Evolutionary conservation across 495 filamentous ascomycete genomes (phyloP).

Genomic region (Thermothielavioides terrestris): DNA sequence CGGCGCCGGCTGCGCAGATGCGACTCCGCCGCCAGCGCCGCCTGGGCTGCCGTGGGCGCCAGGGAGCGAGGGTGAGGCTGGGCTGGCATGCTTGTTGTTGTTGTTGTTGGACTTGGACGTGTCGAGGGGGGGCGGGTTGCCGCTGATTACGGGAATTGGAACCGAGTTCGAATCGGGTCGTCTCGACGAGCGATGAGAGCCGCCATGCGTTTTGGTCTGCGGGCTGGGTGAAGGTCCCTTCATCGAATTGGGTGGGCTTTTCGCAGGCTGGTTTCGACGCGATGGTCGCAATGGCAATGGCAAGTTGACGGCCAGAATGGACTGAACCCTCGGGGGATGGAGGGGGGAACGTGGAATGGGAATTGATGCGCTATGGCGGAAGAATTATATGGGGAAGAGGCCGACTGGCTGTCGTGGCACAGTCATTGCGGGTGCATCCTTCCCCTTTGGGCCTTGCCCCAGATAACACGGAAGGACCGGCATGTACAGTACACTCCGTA

Average conservation of each 20-base stretch:
- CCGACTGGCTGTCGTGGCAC: background rate
- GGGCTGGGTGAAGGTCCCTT: slow-evolving; percentile 9
- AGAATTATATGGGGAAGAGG: background rate
- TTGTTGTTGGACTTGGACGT: background rate
- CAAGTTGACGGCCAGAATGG: background rate
- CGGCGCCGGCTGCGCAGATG: background rate
- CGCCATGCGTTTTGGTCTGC: slow-evolving; percentile 9
- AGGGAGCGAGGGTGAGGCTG: background rate
- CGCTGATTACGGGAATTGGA: background rate
- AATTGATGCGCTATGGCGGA: background rate
- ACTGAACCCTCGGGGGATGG: background rate
- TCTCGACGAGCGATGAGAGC: slow-evolving; percentile 5
- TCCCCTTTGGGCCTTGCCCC: background rate
- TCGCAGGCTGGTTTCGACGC: background rate
- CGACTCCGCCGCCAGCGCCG: background rate
- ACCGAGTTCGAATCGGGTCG: slow-evolving; percentile 1
- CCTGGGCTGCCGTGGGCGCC: background rate
- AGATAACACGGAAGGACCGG: too few relatives aligned
- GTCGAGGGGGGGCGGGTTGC: too few relatives aligned
- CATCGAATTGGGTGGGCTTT: slow-evolving; percentile 13
- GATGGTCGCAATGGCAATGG: background rate
- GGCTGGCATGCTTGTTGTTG: background rate
- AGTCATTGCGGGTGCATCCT: background rate
- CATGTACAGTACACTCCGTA: too few relatives aligned
- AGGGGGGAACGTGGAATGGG: background rate